Evolutionary conservation across 495 filamentous ascomycete genomes (phyloP).

Genomic region (Darksidea phi): DNA sequence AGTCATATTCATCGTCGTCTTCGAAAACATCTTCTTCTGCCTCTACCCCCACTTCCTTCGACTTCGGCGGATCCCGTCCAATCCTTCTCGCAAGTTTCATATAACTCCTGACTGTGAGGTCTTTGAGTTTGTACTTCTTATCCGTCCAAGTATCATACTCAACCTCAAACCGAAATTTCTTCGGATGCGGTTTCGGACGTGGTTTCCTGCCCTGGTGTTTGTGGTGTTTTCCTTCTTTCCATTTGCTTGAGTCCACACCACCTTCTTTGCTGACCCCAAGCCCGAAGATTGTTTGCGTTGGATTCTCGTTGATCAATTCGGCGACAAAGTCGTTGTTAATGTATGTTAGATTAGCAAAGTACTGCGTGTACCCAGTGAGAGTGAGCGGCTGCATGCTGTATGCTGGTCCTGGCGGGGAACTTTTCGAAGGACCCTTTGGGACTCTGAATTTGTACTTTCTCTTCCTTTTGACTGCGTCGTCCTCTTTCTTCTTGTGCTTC

Average conservation of each 20-base stretch:
- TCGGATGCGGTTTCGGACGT: constrained; percentile 53
- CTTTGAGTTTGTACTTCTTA: constrained; percentile 68
- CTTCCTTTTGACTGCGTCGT: constrained; percentile 49
- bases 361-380: constrained; percentile 77
- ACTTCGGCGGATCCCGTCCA: constrained; percentile 49
- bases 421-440: constrained; percentile 70
- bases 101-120: constrained; percentile 82
- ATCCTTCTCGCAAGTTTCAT: constrained; percentile 77
- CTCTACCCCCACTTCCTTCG: too few species aligned
- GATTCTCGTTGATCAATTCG: not conserved
- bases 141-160: constrained; percentile 84
- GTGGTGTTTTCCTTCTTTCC: constrained; percentile 55
- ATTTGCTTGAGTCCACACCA: constrained; percentile 50
- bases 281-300: not conserved
- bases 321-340: constrained; percentile 67
- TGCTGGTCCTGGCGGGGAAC: constrained; percentile 78
- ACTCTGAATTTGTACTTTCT: constrained; percentile 57
- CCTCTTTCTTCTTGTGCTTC: constrained; percentile 22
- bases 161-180: constrained; percentile 70
- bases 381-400: constrained; percentile 85
- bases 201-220: constrained; percentile 39
- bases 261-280: constrained; percentile 21
- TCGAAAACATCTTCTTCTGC: constrained; percentile 32
- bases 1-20: constrained; percentile 19
- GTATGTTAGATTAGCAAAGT: constrained; percentile 85